A percentile compares a stretch with the other conserved stretches of the same genome.
These are phyloP conservation scores for Schrenkiella parvula DNA, from an alignment of 345 rosid genomes.

Conservation along the genomic window DNA sequence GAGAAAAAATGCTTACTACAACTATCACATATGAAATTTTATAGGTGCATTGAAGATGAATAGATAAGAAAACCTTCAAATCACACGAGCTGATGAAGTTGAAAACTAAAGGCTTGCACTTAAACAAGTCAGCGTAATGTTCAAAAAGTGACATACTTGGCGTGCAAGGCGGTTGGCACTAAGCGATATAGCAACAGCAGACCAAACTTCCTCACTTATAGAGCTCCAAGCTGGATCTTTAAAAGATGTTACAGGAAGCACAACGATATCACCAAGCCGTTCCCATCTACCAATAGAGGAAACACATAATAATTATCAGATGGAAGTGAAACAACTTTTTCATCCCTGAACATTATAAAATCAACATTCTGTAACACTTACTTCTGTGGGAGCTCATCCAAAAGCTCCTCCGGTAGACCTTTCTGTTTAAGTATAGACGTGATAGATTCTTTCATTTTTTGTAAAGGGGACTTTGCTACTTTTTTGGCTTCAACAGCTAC, in stretches of 20 bases:
- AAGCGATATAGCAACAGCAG: conserved; percentile 57
- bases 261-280: conserved; percentile 78
- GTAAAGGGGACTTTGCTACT: conserved; percentile 56
- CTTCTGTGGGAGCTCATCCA: conserved; percentile 74
- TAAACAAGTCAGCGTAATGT: background rate
- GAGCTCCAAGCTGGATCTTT: conserved; percentile 72
- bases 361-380: conserved; percentile 32
- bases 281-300: conserved; percentile 63
- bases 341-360: background rate
- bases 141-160: conserved; percentile 49
- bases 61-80: background rate
- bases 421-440: conserved; percentile 45
- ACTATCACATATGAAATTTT: background rate
- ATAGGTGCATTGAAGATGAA: background rate
- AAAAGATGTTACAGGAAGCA: conserved; percentile 76
- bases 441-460: conserved; percentile 57
- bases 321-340: background rate
- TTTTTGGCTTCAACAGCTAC: conserved; percentile 51
- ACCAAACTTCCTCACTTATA: conserved; percentile 71
- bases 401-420: conserved; percentile 49
- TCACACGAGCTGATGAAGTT: background rate
- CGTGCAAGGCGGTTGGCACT: conserved; percentile 65
- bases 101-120: background rate
- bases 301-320: conserved; percentile 10
- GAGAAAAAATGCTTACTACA: background rate